Conservation (phyloP, 23 red algal genomes). For the Gracilaria domingensis region DNA sequence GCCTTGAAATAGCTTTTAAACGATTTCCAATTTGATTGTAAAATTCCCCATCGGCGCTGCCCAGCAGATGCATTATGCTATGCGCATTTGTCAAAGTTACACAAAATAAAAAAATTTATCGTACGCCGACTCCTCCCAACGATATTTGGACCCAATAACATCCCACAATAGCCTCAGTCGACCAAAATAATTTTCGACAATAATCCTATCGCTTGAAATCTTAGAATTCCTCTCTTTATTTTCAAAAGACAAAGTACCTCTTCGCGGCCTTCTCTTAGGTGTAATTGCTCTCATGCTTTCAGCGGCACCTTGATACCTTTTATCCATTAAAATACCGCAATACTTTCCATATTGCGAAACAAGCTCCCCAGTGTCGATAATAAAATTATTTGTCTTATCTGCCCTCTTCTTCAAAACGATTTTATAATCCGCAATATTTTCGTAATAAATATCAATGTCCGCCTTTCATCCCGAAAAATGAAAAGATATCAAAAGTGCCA, state of each 20-base stretch:
- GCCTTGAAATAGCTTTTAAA: too few species aligned
- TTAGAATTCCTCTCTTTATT: neutral
- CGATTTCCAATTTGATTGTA: too few species aligned
- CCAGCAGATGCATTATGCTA: too few species aligned
- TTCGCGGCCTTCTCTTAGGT: slow-evolving; percentile 3
- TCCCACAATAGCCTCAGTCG: neutral
- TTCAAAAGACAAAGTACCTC: neutral
- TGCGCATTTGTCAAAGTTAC: neutral
- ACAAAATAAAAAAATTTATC: neutral
- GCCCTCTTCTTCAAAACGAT: neutral
- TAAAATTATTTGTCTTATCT: neutral
- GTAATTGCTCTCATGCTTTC: slow-evolving; percentile 3
- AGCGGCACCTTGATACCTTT: slow-evolving; percentile 16
- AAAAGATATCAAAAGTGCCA: neutral
- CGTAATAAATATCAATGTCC: slow-evolving; percentile 1
- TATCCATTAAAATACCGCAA: slow-evolving; percentile 21
- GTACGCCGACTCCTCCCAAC: slow-evolving; percentile 33
- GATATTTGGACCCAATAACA: neutral
- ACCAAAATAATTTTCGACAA: slow-evolving; percentile 51
- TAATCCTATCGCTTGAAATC: slow-evolving; percentile 19
- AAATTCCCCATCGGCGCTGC: too few species aligned
- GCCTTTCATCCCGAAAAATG: neutral
- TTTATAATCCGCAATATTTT: neutral
- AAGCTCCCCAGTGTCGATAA: slow-evolving; percentile 4
- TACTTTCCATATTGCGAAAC: neutral